Base-by-base conservation (phyloP, 164 flowering plant species). In the Euptelea pleiosperma region DNA sequence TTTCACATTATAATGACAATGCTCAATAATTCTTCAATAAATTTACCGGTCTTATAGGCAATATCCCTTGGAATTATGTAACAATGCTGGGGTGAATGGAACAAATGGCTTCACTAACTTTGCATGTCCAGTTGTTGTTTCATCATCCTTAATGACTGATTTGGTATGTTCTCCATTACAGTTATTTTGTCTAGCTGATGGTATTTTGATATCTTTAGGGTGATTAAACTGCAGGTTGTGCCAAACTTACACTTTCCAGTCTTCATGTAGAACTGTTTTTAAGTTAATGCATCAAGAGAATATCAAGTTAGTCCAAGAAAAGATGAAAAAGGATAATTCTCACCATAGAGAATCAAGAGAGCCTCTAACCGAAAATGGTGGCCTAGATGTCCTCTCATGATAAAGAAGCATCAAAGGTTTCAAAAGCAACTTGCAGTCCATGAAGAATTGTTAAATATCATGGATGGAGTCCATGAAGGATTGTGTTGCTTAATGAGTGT, bases 241-340 rank as follows among this genome's bases (percentile, higher is more conserved):
- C 96, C 97, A 80, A 81, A 94, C 70, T 89, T 94, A 62, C 99
- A 94, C 55, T 61, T 77, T 45, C 99, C 96, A 64, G 97, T 89
- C 76, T 87, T 94, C 87, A 86, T 55, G 63, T 94, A 94, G 72
- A 78, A 91, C 99, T 94, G 76, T 59, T 54, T 15, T 46, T 40
- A 10, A 30, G 18, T 45, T 12, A 41, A 6, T 35, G 8, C 18
- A 60, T 14, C 35, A 53, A n/a, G 21, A 25, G 43, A 18, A 9
- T 56, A 15, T 19, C 37, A 57, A 47, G 43, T 63, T 34, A 57
- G 35, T 36, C 44, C 36, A 16, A 40, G 25, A 61, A 44, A 30
- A 47, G 31, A 30, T 8, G 14, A 0, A 31, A 6, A 54, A 14
- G 33, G 30, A 16, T 24, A 48, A 24, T 15, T 5, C 26, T 6